phyloP scores from a whole-genome alignment of 1,139 yeast genomes.

The Nakaseomyces kungkrabaensis region DNA sequence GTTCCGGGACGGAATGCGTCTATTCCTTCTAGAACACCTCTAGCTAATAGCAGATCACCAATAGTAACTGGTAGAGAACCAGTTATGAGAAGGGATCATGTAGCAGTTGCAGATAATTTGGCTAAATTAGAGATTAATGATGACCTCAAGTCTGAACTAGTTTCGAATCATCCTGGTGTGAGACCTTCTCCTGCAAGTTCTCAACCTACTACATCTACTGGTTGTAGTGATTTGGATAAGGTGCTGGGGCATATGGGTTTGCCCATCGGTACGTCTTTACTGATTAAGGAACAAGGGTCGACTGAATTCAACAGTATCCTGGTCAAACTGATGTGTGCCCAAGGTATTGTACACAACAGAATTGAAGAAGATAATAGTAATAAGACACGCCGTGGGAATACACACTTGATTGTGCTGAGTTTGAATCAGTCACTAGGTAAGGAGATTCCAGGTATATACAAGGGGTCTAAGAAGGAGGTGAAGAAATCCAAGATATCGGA shows the following conservation, averaged over 20 bases:
- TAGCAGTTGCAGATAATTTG: background rate
- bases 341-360: conserved; percentile 67
- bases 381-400: conserved; percentile 29
- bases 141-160: background rate
- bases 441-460: conserved; percentile 71
- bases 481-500: conserved; percentile 49
- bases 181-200: conserved; percentile 73
- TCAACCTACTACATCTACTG: conserved; percentile 68
- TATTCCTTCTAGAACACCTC: conserved; percentile 5
- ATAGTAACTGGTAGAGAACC: background rate
- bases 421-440: conserved; percentile 51
- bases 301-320: conserved; percentile 82
- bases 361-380: conserved; percentile 24
- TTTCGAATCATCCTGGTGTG: conserved; percentile 44
- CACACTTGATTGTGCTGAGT: conserved; percentile 65
- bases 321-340: conserved; percentile 62
- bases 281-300: conserved; percentile 77
- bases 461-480: conserved; percentile 59
- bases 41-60: background rate
- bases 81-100: background rate
- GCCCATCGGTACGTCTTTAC: conserved; percentile 62
- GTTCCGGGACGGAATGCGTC: conserved; percentile 5
- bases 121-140: background rate
- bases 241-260: conserved; percentile 74
- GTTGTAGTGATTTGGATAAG: conserved; percentile 64